Base-by-base conservation (phyloP, 768 basidiomycete genomes). In the Hericium rajendrae region DNA sequence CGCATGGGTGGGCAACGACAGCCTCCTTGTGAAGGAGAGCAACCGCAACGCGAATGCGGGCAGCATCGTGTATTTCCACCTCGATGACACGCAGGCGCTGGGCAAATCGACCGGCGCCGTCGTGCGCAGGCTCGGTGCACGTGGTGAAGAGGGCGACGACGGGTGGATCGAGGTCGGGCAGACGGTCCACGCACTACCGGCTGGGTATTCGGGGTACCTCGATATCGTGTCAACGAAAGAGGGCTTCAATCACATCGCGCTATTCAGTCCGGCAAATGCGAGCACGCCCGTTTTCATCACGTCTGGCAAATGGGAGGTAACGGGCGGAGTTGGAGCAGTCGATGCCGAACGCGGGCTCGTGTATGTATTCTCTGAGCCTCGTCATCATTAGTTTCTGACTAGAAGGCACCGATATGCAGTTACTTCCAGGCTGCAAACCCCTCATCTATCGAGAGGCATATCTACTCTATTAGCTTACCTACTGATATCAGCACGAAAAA, bases 111-210 rank as follows among this genome's bases (percentile, higher is more conserved):
- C 63, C 8, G 83, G 85, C 6, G 66, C 62, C 49, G 82, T 91
- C 13, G 88, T 92, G 8, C 75, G 95, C 57, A 85, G 76, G 59
- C 75, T 95, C 10, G 95, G 94, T 4, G 79, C 82, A 66, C 67
- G 84, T 38, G 95, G 91, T 6, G 94, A 94, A 64, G 79, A 95
- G 66, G 87, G 84, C 0, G 95, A 97, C 66, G 83, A 83, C 39
- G 97, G 97, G 1, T 99, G 97, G 97, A 92, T 97, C 60, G 91
- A 97, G 53, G 73, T 81, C 59, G 74, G 69, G 16, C 88, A 88
- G 74, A 76, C 72, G 24, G 83, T 92, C 39, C 73, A 77, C 59
- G 78, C 82, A 1, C 71, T 90, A 18, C 68, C 69, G 12, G 68
- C 69, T 6, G 76, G 76, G 39, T 70, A 74, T 6, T 72, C 79